Percentiles rank a stretch among this genome's conserved stretches.
Evolutionary conservation across 1,284 basidiomycete species (phyloP).

Genomic region (Cutaneotrichosporon cutaneum): DNA sequence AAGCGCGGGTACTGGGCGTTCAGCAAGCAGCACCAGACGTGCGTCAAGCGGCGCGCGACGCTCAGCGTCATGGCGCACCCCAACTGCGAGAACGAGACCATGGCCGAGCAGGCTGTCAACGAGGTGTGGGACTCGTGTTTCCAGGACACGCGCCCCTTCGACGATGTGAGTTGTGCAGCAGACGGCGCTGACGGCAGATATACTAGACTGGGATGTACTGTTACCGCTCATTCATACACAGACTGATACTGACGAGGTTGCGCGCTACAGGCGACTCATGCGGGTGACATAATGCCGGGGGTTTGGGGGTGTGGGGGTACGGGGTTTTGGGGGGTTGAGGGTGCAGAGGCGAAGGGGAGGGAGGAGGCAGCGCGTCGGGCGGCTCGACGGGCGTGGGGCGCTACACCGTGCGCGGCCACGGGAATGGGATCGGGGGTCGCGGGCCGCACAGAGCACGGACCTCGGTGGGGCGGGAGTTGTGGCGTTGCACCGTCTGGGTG

Average conservation of each 20-base stretch:
- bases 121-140: slow-evolving; percentile 97
- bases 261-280: background rate
- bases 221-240: background rate
- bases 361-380: too few species aligned
- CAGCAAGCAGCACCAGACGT: slow-evolving; percentile 90
- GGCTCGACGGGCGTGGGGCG: too few species aligned
- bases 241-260: background rate
- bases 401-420: too few species aligned
- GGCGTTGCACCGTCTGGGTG: too few species aligned
- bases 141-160: slow-evolving; percentile 91
- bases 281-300: too few species aligned
- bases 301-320: too few species aligned
- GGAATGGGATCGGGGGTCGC: too few species aligned
- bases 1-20: slow-evolving; percentile 71
- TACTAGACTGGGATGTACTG: slow-evolving; percentile 16
- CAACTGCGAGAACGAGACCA: slow-evolving; percentile 69
- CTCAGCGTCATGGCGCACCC: slow-evolving; percentile 78
- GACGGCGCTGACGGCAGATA: slow-evolving; percentile 13
- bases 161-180: slow-evolving; percentile 64
- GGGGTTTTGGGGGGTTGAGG: too few species aligned
- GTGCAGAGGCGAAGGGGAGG: too few species aligned
- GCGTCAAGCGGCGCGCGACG: slow-evolving; percentile 82
- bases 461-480: too few species aligned
- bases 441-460: too few species aligned
- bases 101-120: slow-evolving; percentile 85